Percentiles rank a stretch among this genome's conserved stretches.
Conservation (phyloP, 1,284 basidiomycete species). For the Agaricales sp. region DNA sequence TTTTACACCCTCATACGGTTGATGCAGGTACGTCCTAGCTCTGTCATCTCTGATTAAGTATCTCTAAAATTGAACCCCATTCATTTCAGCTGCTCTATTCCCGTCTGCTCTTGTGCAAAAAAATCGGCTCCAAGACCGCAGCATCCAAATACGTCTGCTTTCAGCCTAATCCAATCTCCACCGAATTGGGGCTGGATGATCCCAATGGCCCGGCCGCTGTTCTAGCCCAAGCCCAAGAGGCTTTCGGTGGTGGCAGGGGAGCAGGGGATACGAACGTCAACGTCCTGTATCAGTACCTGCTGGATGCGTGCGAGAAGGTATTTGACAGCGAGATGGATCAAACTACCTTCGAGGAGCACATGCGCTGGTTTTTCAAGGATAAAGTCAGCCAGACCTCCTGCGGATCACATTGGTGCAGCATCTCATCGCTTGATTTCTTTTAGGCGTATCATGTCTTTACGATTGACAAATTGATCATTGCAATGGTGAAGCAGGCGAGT, state of each 20-base stretch:
- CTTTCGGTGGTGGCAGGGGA: conserved; percentile 31
- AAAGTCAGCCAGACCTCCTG: conserved; percentile 47
- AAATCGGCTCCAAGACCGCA: conserved; percentile 57
- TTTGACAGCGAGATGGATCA: conserved; percentile 93
- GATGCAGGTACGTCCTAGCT: conserved; percentile 57
- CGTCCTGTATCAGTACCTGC: conserved; percentile 79
- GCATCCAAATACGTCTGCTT: conserved; percentile 48
- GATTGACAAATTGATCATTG: conserved; percentile 82
- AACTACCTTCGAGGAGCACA: conserved; percentile 85
- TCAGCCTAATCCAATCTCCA: conserved; percentile 61
- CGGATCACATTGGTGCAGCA: neutral
- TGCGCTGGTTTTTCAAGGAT: conserved; percentile 94
- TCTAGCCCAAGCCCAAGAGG: conserved; percentile 52
- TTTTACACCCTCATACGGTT: conserved; percentile 87
- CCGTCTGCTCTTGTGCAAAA: conserved; percentile 81
- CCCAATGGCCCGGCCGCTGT: conserved; percentile 63
- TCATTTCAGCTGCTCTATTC: conserved; percentile 76
- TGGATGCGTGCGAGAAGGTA: conserved; percentile 88
- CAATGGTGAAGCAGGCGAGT: conserved; percentile 80
- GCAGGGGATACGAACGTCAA: conserved; percentile 31
- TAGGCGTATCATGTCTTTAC: conserved; percentile 86
- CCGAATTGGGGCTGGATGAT: conserved; percentile 66
- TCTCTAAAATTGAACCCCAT: conserved; percentile 12
- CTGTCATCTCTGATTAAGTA: conserved; percentile 7
- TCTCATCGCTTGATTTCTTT: conserved; percentile 16